Evolutionary conservation across 164 flowering plant genomes (phyloP).

Genomic region (Vitis labrusca): DNA sequence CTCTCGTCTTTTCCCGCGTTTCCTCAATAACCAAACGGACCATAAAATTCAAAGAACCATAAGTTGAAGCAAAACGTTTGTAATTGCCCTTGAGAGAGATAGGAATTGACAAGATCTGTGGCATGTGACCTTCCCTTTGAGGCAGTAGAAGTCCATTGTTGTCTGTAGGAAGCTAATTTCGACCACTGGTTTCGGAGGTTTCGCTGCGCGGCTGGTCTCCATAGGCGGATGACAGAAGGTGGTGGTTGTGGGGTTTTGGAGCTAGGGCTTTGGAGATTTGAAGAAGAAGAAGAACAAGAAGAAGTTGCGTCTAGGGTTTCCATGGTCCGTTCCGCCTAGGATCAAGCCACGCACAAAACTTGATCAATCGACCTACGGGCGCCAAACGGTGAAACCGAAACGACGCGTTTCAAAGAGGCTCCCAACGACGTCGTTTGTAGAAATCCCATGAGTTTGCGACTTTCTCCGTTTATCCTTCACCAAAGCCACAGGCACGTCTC

Average conservation of each 20-base stretch:
- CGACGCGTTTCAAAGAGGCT: too few species aligned
- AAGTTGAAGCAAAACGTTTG: neutral
- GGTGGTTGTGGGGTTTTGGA: constrained; percentile 22
- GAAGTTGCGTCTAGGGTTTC: constrained; percentile 6
- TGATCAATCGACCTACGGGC: too few species aligned
- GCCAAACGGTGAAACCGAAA: too few species aligned
- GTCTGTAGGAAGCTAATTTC: too few species aligned
- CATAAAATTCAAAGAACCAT: neutral
- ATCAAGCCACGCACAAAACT: neutral
- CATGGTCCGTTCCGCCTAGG: neutral
- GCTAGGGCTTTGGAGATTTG: constrained; percentile 9
- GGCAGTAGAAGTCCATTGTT: constrained; percentile 36
- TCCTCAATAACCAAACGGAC: neutral
- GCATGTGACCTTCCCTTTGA: constrained; percentile 64
- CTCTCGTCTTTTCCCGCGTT: too few species aligned
- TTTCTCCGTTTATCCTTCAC: too few species aligned
- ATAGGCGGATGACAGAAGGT: constrained; percentile 45
- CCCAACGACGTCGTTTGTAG: too few species aligned
- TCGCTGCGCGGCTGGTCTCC: too few species aligned
- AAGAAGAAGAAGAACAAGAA: neutral
- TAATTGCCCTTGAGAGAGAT: constrained; percentile 57
- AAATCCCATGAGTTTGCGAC: too few species aligned
- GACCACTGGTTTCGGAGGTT: too few species aligned
- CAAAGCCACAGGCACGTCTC: too few species aligned
- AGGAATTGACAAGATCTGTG: constrained; percentile 65